Evolutionary conservation across 164 flowering plant genomes (phyloP).

Genomic region (Vitis amurensis): DNA sequence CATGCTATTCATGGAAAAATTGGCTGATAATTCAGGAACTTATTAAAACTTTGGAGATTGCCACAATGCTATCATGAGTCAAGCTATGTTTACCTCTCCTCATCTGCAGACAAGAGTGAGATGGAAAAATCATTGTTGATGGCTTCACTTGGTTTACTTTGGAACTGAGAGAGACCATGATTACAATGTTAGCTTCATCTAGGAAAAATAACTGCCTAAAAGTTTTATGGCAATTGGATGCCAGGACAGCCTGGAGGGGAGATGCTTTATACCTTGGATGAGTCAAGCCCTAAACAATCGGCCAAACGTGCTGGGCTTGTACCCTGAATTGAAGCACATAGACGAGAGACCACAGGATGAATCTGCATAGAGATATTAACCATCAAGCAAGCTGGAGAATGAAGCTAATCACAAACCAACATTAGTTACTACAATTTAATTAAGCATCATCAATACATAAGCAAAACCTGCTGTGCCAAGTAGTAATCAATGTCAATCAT

Average conservation of each 20-base stretch:
- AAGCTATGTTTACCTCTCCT: constrained; percentile 63
- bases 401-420: neutral
- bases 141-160: constrained; percentile 54
- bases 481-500: constrained; percentile 94
- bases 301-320: constrained; percentile 96
- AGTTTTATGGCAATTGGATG: neutral
- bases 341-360: constrained; percentile 96
- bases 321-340: constrained; percentile 93
- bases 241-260: neutral
- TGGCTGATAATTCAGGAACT: neutral
- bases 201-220: neutral
- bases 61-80: neutral
- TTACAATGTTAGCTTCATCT: constrained; percentile 8
- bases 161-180: constrained; percentile 51
- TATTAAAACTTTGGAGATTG: too few relatives aligned
- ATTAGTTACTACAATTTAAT: neutral
- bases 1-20: neutral
- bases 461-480: constrained; percentile 82
- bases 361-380: constrained; percentile 49
- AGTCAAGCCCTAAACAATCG: constrained; percentile 94
- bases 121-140: constrained; percentile 48
- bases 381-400: neutral
- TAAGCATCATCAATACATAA: neutral
- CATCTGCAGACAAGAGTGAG: constrained; percentile 57
- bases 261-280: constrained; percentile 69